These are phyloP conservation scores for Ilex asprella DNA, from an alignment of 257 asterid species.

Conservation along the genomic window DNA sequence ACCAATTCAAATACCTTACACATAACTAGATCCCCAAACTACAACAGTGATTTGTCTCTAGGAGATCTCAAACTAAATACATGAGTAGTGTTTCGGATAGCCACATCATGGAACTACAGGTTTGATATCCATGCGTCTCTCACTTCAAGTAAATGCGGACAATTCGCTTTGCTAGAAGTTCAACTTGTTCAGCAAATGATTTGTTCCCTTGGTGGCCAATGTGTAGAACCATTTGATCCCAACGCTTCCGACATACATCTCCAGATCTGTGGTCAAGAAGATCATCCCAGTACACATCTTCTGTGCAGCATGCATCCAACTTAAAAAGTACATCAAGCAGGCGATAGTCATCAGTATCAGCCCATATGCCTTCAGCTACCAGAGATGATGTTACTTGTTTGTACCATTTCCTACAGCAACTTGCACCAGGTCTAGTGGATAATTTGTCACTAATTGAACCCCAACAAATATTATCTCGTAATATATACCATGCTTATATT, in stretches of 20 bases:
- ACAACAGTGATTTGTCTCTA: too few relatives aligned
- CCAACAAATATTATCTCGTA: conserved; percentile 30
- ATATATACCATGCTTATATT: conserved; percentile 25
- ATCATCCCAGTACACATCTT: conserved; percentile 59
- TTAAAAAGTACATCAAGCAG: conserved; percentile 26
- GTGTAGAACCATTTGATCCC: conserved; percentile 55
- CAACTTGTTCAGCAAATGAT: conserved; percentile 49
- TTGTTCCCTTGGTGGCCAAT: conserved; percentile 32
- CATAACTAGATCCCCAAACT: too few relatives aligned
- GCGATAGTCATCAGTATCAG: conserved; percentile 18
- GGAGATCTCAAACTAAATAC: not conserved
- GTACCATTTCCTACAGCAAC: conserved; percentile 26
- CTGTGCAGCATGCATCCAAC: conserved; percentile 43
- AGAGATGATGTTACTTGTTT: conserved; percentile 19
- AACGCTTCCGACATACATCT: conserved; percentile 38
- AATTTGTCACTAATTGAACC: conserved; percentile 20
- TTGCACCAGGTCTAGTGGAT: conserved; percentile 6
- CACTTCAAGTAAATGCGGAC: conserved; percentile 41
- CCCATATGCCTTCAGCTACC: conserved; percentile 26
- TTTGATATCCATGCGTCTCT: conserved; percentile 47
- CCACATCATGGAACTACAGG: conserved; percentile 31
- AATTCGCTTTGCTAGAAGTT: conserved; percentile 42
- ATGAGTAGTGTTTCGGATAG: not conserved
- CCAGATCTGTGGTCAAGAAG: conserved; percentile 40
- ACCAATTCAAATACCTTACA: too few relatives aligned